Percentiles rank a stretch among this genome's conserved stretches.
Conservation (phyloP, 768 basidiomycete genomes). For the Trametes punicea region DNA sequence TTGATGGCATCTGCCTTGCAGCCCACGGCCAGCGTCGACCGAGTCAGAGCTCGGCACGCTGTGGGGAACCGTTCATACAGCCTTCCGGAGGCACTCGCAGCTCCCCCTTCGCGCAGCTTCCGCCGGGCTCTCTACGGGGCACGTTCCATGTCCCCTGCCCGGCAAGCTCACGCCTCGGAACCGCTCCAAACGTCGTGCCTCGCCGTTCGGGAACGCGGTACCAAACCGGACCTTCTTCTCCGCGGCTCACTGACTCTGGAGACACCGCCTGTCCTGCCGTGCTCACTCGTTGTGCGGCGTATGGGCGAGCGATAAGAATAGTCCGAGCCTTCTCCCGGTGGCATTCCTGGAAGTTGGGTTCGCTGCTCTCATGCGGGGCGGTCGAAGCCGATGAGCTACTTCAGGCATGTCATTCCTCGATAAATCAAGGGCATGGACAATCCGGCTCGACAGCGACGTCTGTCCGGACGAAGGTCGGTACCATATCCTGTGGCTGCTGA, state of each 20-base stretch:
- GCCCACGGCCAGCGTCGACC: background rate
- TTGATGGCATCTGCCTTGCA: background rate
- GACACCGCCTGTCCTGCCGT: background rate
- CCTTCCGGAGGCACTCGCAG: background rate
- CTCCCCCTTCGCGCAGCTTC: background rate
- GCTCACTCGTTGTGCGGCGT: no score
- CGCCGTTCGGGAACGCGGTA: background rate
- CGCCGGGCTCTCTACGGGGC: background rate
- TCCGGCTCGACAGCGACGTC: background rate
- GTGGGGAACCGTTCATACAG: background rate
- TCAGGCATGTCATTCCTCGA: no score
- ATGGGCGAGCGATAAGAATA: background rate
- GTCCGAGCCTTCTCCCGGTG: slow-evolving; percentile 1
- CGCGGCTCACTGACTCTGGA: no score
- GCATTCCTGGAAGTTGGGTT: background rate
- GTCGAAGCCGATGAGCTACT: no score
- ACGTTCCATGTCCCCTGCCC: background rate
- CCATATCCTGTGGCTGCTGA: no score
- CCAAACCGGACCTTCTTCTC: background rate
- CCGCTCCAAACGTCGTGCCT: background rate
- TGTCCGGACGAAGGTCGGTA: no score
- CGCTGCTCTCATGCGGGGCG: background rate
- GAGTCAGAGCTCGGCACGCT: background rate
- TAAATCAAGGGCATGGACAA: no score
- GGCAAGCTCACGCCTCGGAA: background rate